Conservation (phyloP, 768 basidiomycete species). For the Termitomyces sp. region DNA sequence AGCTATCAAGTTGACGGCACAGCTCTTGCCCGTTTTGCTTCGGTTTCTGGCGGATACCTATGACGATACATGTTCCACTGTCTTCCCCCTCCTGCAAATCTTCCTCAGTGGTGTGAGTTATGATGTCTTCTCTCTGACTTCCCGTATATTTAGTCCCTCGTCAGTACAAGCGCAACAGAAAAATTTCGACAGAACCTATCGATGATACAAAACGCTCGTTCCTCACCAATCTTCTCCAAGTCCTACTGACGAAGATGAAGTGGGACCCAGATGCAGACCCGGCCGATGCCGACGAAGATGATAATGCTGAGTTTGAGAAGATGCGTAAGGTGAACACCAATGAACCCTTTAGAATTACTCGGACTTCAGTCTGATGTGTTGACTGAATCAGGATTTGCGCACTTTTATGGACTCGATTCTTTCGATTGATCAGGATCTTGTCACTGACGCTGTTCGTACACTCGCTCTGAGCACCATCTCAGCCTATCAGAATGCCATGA, state of each 20-base stretch:
- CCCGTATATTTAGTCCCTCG: neutral
- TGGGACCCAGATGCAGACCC: conserved; percentile 82
- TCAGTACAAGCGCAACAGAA: conserved; percentile 78
- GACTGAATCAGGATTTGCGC: conserved; percentile 65
- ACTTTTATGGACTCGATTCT: conserved; percentile 85
- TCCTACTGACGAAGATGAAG: conserved; percentile 83
- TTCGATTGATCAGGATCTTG: conserved; percentile 81
- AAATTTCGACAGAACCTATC: conserved; percentile 56
- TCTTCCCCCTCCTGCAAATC: conserved; percentile 76
- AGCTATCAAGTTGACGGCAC: conserved; percentile 57
- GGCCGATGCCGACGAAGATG: conserved; percentile 87
- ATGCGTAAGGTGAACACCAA: conserved; percentile 67
- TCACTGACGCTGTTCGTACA: conserved; percentile 70
- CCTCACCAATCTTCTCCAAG: conserved; percentile 70
- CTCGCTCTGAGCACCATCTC: conserved; percentile 75
- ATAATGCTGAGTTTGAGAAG: conserved; percentile 74
- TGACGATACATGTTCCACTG: conserved; percentile 83
- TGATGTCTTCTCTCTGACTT: neutral
- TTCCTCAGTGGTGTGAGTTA: conserved; percentile 69
- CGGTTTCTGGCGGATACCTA: conserved; percentile 88
- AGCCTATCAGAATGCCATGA: conserved; percentile 56
- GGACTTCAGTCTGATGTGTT: conserved; percentile 2
- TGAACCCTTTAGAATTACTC: neutral
- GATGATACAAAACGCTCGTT: conserved; percentile 72
- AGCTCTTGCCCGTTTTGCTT: conserved; percentile 77